Percentiles rank a stretch among this genome's conserved stretches.
Conservation (phyloP, 495 filamentous ascomycete species). For the Penicillium diatomitis region DNA sequence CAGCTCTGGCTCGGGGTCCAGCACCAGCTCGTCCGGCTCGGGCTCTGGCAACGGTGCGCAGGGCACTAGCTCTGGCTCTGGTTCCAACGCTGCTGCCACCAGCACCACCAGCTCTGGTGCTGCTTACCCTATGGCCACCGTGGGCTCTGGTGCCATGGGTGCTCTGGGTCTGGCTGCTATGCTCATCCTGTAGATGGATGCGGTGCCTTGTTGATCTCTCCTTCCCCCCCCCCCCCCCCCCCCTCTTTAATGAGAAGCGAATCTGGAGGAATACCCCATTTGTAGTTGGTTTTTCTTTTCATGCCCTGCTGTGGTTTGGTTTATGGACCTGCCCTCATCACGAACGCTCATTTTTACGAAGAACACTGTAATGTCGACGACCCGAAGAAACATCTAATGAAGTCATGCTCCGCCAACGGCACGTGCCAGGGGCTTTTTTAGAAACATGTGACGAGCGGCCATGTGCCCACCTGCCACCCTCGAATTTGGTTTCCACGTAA, state of each 20-base stretch:
- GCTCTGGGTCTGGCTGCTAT: conserved; percentile 33
- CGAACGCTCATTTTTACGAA: neutral
- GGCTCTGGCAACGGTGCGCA: neutral
- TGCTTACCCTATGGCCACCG: conserved; percentile 26
- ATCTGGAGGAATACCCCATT: no score
- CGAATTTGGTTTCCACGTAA: no score
- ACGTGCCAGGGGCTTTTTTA: neutral
- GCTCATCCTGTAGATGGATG: conserved; percentile 27
- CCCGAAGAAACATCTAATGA: conserved; percentile 5
- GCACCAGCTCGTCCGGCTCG: conserved; percentile 1
- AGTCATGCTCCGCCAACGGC: conserved; percentile 10
- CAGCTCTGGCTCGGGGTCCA: conserved; percentile 6
- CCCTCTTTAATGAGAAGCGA: no score
- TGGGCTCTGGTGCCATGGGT: conserved; percentile 29
- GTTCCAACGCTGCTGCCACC: conserved; percentile 15
- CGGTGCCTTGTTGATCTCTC: neutral
- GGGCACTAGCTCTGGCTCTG: conserved; percentile 2
- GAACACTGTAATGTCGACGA: conserved; percentile 12
- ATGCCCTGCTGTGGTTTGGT: neutral
- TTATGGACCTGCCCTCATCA: neutral
- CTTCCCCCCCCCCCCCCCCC: neutral
- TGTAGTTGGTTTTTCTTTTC: no score
- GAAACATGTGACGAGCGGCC: no score
- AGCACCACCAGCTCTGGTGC: conserved; percentile 15
- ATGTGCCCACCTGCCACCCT: no score